Evolutionary conservation across 768 basidiomycete genomes (phyloP), one percentile per base, ranked within the genome.

Genomic region (Hygrocybe coccinea): DNA sequence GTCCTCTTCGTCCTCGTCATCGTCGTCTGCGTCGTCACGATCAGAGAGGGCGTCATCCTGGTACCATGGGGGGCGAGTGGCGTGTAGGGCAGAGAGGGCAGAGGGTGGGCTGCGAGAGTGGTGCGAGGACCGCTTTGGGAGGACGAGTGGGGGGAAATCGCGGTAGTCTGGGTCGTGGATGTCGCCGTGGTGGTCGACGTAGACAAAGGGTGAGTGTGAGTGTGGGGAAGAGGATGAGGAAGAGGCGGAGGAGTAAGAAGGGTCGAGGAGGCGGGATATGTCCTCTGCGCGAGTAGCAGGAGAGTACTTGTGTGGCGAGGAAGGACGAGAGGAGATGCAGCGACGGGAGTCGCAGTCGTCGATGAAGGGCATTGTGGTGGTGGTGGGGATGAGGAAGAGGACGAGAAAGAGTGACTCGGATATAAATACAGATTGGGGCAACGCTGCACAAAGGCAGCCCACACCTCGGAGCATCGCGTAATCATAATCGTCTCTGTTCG

Each of bases 131-230:
- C 48, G 48, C 29, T 29, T 49, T 49, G 24, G 46, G 39, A 35
- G 44, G 25, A 44, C 45, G 37, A 65, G 41, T 35, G 75, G 63
- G 25, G 84, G 84, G 57, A 86, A 86, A 69, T 84, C 76, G 58
- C 83, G 75, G 69, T 78, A 86, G 64, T 86, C 84, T 21, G 84
- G 84, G 67, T 86, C 84, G 63, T 86, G 84, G 22, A 84, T 71
- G 67, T 83, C 79, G 48, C 84, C 84, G 56, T 78, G 72, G 65
- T 71, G 73, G 74, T 86, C 84, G 58, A 84, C 77, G 63, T 84
- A 84, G 56, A 77, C 82, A 17, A 60, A 46, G 58, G 69, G 56
- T 57, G 62, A 29, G 33, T 59, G 41, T 61, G 63, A 52, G 66
- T 51, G 62, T 57, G 47, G 55, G 5, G 64, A 54, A 1, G 61